A percentile compares a stretch with the other conserved stretches of the same genome.
These are phyloP conservation scores for Dryas integrifolia DNA, from an alignment of 331 rosid genomes.

Conservation along the genomic window DNA sequence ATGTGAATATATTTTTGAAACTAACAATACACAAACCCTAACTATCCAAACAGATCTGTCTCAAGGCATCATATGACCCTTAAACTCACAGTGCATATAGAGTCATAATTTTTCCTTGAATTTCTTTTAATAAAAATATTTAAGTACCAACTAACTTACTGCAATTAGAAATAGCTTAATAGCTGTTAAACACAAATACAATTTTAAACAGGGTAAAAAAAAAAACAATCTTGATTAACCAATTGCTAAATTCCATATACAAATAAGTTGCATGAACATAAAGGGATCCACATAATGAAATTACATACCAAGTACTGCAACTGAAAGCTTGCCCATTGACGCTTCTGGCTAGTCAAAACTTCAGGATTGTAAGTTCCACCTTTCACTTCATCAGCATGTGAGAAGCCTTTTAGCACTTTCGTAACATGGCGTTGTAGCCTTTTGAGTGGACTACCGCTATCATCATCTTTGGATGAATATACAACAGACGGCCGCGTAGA, in stretches of 20 bases:
- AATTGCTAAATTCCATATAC: constrained; percentile 4
- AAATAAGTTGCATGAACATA: constrained; percentile 15
- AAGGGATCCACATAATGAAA: constrained; percentile 18
- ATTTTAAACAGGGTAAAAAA: neutral
- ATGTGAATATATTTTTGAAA: constrained; percentile 2
- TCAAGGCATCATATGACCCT: constrained; percentile 1
- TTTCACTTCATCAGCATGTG: constrained; percentile 59
- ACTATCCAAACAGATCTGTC: constrained; percentile 15
- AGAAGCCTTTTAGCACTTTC: constrained; percentile 65
- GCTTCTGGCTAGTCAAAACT: constrained; percentile 83
- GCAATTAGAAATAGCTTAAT: neutral
- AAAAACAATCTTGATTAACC: constrained; percentile 4
- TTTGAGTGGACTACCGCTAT: constrained; percentile 58
- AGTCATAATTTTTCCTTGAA: neutral
- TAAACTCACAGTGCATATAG: neutral
- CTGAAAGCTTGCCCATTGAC: constrained; percentile 95
- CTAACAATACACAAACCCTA: constrained; percentile 13
- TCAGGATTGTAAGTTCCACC: constrained; percentile 77
- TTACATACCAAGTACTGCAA: constrained; percentile 62
- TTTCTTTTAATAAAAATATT: neutral
- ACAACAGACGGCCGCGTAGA: constrained; percentile 60
- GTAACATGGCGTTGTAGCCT: constrained; percentile 66
- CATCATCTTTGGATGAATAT: constrained; percentile 64
- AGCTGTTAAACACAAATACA: neutral
- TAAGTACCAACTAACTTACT: neutral